phyloP scores from a whole-genome alignment of 495 filamentous ascomycete genomes.

The Xylaria scruposa region DNA sequence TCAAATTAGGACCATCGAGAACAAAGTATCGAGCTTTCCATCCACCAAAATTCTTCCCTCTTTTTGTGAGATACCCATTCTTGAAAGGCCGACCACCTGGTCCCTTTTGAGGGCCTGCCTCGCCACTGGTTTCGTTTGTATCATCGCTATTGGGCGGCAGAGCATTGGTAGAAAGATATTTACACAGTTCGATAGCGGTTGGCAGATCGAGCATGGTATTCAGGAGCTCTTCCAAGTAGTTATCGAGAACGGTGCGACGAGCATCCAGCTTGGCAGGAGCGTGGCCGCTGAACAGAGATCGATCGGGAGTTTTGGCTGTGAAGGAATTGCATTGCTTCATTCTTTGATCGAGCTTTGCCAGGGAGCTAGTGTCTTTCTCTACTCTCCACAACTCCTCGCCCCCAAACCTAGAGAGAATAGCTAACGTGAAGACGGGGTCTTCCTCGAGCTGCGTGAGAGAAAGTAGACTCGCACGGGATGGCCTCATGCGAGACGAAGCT shows the following conservation, averaged over 20 bases:
- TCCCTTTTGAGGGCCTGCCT: constrained; percentile 52
- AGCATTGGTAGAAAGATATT: constrained; percentile 85
- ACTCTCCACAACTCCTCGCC: constrained; percentile 88
- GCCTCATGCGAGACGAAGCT: constrained; percentile 90
- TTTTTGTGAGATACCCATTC: constrained; percentile 93
- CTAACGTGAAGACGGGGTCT: constrained; percentile 92
- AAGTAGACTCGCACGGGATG: constrained; percentile 83
- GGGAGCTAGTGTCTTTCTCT: constrained; percentile 84
- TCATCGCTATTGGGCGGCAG: constrained; percentile 79
- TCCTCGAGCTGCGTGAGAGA: constrained; percentile 74
- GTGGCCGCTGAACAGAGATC: constrained; percentile 86
- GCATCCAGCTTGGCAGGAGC: constrained; percentile 94
- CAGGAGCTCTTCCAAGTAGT: constrained; percentile 83
- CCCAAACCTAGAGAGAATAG: constrained; percentile 78
- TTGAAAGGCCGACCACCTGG: constrained; percentile 73
- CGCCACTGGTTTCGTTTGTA: constrained; percentile 48
- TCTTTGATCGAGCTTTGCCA: constrained; percentile 81
- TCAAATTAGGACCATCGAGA: constrained; percentile 85
- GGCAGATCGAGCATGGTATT: constrained; percentile 80
- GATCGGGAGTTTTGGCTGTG: constrained; percentile 76
- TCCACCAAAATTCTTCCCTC: constrained; percentile 98
- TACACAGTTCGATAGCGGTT: constrained; percentile 82
- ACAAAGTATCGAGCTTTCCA: constrained; percentile 98
- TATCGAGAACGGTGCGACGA: constrained; percentile 78
- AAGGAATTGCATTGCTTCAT: constrained; percentile 74